Percentiles rank a stretch among this genome's conserved stretches.
Evolutionary conservation across 2,329 filamentous ascomycete genomes (phyloP).

Genomic region (Cyanodermella asteris): DNA sequence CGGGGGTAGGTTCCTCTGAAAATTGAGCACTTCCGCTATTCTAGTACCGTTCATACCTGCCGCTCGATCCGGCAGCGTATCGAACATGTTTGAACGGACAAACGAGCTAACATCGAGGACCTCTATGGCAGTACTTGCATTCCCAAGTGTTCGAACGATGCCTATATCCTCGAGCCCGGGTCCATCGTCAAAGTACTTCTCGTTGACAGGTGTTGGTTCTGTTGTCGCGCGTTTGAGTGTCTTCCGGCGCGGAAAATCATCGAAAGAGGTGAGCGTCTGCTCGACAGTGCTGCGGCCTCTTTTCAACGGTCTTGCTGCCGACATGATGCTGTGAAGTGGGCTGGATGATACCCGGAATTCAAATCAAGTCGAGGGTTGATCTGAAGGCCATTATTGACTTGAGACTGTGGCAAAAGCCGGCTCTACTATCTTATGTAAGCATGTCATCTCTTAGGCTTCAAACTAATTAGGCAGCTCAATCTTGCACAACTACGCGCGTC

Average conservation of each 20-base stretch:
- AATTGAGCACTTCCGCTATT: slow-evolving; percentile 36
- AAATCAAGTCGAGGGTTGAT: too few species aligned
- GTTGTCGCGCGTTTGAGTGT: slow-evolving; percentile 12
- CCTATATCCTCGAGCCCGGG: slow-evolving; percentile 32
- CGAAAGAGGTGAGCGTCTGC: too few species aligned
- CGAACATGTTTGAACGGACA: slow-evolving; percentile 31
- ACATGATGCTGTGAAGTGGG: too few species aligned
- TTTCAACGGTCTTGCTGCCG: too few species aligned
- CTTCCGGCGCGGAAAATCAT: slow-evolving; percentile 19
- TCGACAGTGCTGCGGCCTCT: too few species aligned
- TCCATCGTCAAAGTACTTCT: slow-evolving; percentile 15
- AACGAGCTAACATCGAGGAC: slow-evolving; percentile 31
- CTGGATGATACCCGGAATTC: too few species aligned
- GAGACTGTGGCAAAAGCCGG: too few species aligned
- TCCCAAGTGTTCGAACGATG: slow-evolving; percentile 24
- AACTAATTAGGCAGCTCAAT: too few species aligned
- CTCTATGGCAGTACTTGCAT: slow-evolving; percentile 23
- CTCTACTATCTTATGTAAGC: too few species aligned
- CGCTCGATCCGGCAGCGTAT: slow-evolving; percentile 28
- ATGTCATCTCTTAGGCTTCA: too few species aligned
- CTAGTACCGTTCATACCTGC: slow-evolving; percentile 40
- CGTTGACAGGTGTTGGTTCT: slow-evolving; percentile 8
- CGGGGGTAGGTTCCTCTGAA: slow-evolving; percentile 31
- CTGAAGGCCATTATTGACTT: too few species aligned
- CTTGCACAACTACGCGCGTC: too few species aligned